These are phyloP conservation scores for Mollisiaceae sp. DNA, from an alignment of 2,329 filamentous ascomycete genomes.

Conservation along the genomic window DNA sequence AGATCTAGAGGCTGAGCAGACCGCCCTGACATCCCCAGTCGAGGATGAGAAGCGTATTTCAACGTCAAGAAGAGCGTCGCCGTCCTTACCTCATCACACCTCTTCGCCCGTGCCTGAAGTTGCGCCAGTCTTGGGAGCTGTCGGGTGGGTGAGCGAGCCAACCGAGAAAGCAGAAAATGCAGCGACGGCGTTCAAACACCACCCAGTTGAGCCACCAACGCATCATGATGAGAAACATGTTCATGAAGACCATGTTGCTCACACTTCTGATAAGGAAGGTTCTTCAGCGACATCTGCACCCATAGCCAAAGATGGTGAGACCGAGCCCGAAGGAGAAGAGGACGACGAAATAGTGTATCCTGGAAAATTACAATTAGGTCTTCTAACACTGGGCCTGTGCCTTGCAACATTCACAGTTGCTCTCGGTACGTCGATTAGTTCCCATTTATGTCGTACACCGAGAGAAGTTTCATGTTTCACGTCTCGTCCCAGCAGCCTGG, in stretches of 20 bases:
- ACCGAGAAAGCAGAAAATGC: constrained; percentile 26
- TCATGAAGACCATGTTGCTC: neutral
- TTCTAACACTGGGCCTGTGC: constrained; percentile 54
- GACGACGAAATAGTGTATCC: constrained; percentile 38
- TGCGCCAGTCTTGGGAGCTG: constrained; percentile 24
- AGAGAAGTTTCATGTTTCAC: neutral
- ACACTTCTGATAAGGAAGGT: neutral
- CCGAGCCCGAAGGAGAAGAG: constrained; percentile 16
- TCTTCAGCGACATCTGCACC: neutral
- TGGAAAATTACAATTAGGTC: constrained; percentile 37
- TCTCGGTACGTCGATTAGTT: constrained; percentile 41
- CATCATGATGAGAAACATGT: constrained; percentile 10
- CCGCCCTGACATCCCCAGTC: constrained; percentile 9
- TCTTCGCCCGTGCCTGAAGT: constrained; percentile 23
- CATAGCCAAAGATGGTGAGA: constrained; percentile 8
- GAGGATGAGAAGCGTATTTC: constrained; percentile 30
- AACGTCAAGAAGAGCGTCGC: constrained; percentile 26
- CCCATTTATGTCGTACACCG: constrained; percentile 2
- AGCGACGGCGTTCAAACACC: constrained; percentile 22
- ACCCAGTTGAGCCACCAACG: constrained; percentile 8
- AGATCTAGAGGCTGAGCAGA: constrained; percentile 6
- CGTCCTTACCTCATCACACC: constrained; percentile 17
- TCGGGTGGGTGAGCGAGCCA: constrained; percentile 21
- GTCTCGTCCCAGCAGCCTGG: neutral
- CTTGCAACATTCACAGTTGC: constrained; percentile 54